phyloP scores from a whole-genome alignment of 2,329 filamentous ascomycete genomes.

The Calonectria multiphialidica region DNA sequence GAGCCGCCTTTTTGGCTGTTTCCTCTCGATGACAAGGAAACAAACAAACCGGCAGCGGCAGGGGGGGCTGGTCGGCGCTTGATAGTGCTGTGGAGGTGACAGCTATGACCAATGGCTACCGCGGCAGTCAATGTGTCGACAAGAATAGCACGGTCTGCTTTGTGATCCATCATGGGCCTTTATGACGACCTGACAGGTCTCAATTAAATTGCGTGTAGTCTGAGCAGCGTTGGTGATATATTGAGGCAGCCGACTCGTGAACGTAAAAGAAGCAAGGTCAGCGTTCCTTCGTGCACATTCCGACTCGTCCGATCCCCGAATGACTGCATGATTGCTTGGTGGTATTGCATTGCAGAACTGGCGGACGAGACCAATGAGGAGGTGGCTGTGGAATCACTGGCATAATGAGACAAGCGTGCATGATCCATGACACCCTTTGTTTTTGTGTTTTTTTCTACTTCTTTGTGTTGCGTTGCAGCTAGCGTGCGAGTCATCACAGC shows the following conservation, averaged over 20 bases:
- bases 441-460: not conserved
- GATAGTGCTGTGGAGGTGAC: not conserved
- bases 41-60: not conserved
- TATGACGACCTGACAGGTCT: not conserved
- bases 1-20: not conserved
- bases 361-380: constrained; percentile 14
- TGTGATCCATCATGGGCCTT: not conserved
- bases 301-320: constrained; percentile 25
- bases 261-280: constrained; percentile 16
- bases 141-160: not conserved
- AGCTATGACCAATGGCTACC: constrained; percentile 7
- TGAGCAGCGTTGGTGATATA: constrained; percentile 4
- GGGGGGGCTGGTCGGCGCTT: constrained; percentile 3
- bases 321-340: constrained; percentile 19
- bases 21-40: not conserved
- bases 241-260: not conserved
- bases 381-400: constrained; percentile 13
- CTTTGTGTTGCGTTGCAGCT: constrained; percentile 3
- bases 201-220: not conserved
- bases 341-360: constrained; percentile 10
- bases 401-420: constrained; percentile 22
- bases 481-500: constrained; percentile 17
- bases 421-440: constrained; percentile 20
- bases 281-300: constrained; percentile 10
- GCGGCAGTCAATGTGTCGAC: not conserved